Evolutionary conservation across 192 early-diverging fungal genomes (phyloP), one percentile per base, ranked within the genome.

Genomic region (Helicostylum pulchrum): DNA sequence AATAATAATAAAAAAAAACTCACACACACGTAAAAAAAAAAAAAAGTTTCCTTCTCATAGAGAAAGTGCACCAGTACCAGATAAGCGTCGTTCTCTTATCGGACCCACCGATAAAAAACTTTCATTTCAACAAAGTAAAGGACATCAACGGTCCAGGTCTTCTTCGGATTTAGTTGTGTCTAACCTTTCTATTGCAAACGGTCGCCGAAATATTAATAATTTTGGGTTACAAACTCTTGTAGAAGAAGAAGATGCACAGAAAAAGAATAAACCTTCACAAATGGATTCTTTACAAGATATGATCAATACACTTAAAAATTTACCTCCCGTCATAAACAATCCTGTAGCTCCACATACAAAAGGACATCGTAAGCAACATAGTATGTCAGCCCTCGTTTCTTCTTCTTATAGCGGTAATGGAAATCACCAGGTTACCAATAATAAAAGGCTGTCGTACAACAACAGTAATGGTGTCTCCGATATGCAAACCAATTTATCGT

Each of bases 201-300:
- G 36, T 39, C 36, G 36, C 34, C 39, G 54, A 36, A 59, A 59
- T 9, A 50, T 54, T 30, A 45, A 61, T 21, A 65, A 11, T 9
- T 64, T 67, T 47, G 68, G 69, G 1, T 26, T 75, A 42, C 68
- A 71, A 10, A 64, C 74, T n/a, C 53, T 75, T 10, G 9, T 58
- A 5, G 74, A 75, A 55, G 74, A 74, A 47, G 42, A 20, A 11
- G 23, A 44, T 31, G 44, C n/a, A 12, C 20, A 7, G 19, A 65
- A 45, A 48, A 60, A 45, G 74, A 76, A 48, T 68, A 73, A 34
- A 15, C 66, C 74, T 6, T 73, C 72, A 34, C 72, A 78, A 0
- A 51, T 85, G 9, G 67, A 80, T 50, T 80, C 78, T 17, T 51
- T 85, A 36, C 83, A 83, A 47, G 65, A 81, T 43, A 83, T 83